Percentiles rank a stretch among this genome's conserved stretches.
Conservation (phyloP, 306 rosid genomes). For the Rosa chinensis region DNA sequence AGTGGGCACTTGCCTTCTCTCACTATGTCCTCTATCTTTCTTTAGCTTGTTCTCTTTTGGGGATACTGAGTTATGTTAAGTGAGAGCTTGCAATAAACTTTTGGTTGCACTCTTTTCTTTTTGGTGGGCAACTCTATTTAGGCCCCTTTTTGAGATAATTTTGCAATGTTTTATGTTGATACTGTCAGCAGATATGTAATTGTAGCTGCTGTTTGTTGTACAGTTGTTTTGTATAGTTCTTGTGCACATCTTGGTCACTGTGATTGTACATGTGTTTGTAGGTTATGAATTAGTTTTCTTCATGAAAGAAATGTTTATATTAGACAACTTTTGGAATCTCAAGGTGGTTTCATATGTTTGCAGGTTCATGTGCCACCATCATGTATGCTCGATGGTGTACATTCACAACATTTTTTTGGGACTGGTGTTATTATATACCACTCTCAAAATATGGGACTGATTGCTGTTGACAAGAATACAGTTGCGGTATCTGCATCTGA, state of each 20-base stretch:
- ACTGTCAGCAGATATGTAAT: background rate
- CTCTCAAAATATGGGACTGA: conserved; percentile 75
- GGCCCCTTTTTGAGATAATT: background rate
- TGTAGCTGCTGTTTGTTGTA: too few species aligned
- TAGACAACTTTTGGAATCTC: background rate
- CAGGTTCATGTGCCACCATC: conserved; percentile 96
- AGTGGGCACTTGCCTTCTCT: background rate
- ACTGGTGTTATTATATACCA: conserved; percentile 92
- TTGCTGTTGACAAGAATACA: conserved; percentile 86
- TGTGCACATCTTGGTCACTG: too few species aligned
- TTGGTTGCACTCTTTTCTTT: background rate
- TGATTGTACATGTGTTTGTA: too few species aligned
- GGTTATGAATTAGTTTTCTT: background rate
- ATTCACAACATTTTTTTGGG: conserved; percentile 88
- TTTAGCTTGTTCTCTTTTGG: background rate
- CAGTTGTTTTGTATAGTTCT: too few species aligned
- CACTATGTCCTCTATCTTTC: background rate
- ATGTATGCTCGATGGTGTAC: conserved; percentile 98
- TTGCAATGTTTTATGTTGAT: background rate
- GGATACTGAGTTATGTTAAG: background rate
- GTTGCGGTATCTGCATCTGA: conserved; percentile 89
- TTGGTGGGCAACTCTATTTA: background rate
- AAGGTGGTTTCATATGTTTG: conserved; percentile 33
- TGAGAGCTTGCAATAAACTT: background rate
- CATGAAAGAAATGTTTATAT: background rate